phyloP scores from a whole-genome alignment of 495 filamentous ascomycete genomes.

The Tricharina praecox region DNA sequence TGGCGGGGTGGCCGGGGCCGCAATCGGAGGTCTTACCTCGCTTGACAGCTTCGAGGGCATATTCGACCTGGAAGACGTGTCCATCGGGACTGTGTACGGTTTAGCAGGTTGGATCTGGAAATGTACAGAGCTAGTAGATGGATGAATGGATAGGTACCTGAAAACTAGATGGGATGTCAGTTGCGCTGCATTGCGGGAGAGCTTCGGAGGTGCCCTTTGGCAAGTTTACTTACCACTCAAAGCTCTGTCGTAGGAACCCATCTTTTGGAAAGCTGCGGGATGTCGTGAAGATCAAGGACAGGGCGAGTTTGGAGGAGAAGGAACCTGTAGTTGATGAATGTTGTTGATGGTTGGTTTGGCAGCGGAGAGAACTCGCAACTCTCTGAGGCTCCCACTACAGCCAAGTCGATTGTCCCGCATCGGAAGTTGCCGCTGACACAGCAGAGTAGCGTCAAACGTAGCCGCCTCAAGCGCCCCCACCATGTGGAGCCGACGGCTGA shows the following conservation, averaged over 20 bases:
- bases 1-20: not conserved
- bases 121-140: conserved; percentile 27
- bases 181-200: conserved; percentile 15
- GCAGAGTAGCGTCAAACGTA: not conserved
- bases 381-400: not conserved
- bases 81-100: conserved; percentile 63
- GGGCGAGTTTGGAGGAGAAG: conserved; percentile 1
- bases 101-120: conserved; percentile 3
- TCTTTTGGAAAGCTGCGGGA: conserved; percentile 3
- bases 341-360: conserved; percentile 7
- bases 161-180: conserved; percentile 44
- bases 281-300: conserved; percentile 6
- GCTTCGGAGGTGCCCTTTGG: conserved; percentile 5
- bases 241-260: conserved; percentile 81
- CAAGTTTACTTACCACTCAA: conserved; percentile 58
- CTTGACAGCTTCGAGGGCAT: conserved; percentile 96
- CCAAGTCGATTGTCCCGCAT: no score
- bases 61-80: conserved; percentile 99
- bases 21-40: conserved; percentile 44
- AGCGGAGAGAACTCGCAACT: not conserved
- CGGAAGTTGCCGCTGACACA: conserved; percentile 8
- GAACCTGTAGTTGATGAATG: conserved; percentile 6
- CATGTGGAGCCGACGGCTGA: no score
- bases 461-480: not conserved
- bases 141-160: conserved; percentile 37